Evolutionary conservation across 2,329 filamentous ascomycete species (phyloP).

Genomic region (Harringtonia aguacate): DNA sequence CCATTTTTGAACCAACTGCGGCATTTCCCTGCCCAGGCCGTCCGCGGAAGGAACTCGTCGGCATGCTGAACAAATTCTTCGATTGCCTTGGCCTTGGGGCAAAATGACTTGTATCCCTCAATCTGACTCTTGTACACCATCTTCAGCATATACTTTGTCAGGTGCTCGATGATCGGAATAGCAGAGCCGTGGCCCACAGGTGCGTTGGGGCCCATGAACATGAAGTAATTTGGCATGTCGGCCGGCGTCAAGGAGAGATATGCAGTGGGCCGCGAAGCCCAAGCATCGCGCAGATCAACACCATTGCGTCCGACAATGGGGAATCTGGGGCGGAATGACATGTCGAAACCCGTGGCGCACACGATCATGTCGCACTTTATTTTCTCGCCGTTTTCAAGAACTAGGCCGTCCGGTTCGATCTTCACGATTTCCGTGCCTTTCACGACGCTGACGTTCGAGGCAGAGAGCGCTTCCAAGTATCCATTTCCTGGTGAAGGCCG

Average conservation of each 20-base stretch:
- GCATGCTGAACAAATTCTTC: conserved; percentile 18
- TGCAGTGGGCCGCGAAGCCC: conserved; percentile 8
- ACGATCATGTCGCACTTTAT: conserved; percentile 16
- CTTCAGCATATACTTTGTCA: conserved; percentile 4
- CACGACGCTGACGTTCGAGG: conserved; percentile 31
- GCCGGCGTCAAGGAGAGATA: conserved; percentile 9
- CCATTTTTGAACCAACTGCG: conserved; percentile 19
- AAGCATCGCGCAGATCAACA: conserved; percentile 10
- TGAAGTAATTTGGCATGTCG: conserved; percentile 12
- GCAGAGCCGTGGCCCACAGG: conserved; percentile 5
- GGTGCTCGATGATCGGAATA: conserved; percentile 6
- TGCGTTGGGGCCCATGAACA: conserved; percentile 4
- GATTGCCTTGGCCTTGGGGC: conserved; percentile 2
- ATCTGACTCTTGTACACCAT: conserved; percentile 3
- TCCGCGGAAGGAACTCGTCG: conserved; percentile 19
- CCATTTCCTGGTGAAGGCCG: conserved; percentile 30
- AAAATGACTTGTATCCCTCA: conserved; percentile 7
- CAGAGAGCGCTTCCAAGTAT: conserved; percentile 28
- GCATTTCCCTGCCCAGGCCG: conserved; percentile 19
- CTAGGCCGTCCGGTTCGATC: conserved; percentile 22
- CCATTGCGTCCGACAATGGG: conserved; percentile 8
- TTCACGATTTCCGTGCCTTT: conserved; percentile 26
- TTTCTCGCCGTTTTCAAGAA: conserved; percentile 19
- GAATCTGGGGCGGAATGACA: conserved; percentile 22
- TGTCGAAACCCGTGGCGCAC: conserved; percentile 29